These are phyloP conservation scores for Gautieria morchelliformis DNA, from an alignment of 768 basidiomycete species.

Conservation along the genomic window DNA sequence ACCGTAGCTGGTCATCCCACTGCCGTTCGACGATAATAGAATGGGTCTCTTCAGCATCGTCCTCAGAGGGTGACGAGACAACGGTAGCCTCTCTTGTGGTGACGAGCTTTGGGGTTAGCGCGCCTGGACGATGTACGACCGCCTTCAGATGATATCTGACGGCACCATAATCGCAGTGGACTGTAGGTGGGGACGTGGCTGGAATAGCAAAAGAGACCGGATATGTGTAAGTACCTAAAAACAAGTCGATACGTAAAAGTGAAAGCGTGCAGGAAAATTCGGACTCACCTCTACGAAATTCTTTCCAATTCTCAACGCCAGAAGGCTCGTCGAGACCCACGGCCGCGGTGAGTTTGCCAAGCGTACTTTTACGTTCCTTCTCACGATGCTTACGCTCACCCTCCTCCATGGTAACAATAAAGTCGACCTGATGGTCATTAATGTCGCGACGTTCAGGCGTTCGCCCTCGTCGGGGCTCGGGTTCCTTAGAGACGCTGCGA, in stretches of 20 bases:
- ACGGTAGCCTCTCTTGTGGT: slow-evolving; percentile 65
- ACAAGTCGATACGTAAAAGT: background rate
- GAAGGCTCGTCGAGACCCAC: background rate
- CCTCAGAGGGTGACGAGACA: slow-evolving; percentile 69
- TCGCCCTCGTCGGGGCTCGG: background rate
- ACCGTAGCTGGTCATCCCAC: slow-evolving; percentile 86
- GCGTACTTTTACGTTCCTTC: slow-evolving; percentile 13
- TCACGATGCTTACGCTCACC: slow-evolving; percentile 8
- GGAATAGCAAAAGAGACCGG: slow-evolving; percentile 90
- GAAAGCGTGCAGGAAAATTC: background rate
- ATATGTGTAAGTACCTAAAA: slow-evolving; percentile 79
- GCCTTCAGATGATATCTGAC: slow-evolving; percentile 77
- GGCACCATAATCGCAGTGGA: slow-evolving; percentile 65
- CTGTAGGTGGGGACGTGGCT: slow-evolving; percentile 63
- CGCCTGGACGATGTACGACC: slow-evolving; percentile 72
- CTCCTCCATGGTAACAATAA: slow-evolving; percentile 9
- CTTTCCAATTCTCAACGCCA: slow-evolving; percentile 47
- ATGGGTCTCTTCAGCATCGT: slow-evolving; percentile 44
- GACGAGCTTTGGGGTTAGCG: slow-evolving; percentile 62
- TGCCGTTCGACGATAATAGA: slow-evolving; percentile 70
- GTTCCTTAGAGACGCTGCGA: background rate
- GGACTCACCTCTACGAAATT: slow-evolving; percentile 72
- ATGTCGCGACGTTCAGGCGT: background rate
- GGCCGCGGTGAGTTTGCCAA: background rate
- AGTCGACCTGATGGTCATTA: background rate